Percentiles rank a stretch among this genome's conserved stretches.
phyloP scores from a whole-genome alignment of 2,329 filamentous ascomycete species.

The Aspergillus sp. region DNA sequence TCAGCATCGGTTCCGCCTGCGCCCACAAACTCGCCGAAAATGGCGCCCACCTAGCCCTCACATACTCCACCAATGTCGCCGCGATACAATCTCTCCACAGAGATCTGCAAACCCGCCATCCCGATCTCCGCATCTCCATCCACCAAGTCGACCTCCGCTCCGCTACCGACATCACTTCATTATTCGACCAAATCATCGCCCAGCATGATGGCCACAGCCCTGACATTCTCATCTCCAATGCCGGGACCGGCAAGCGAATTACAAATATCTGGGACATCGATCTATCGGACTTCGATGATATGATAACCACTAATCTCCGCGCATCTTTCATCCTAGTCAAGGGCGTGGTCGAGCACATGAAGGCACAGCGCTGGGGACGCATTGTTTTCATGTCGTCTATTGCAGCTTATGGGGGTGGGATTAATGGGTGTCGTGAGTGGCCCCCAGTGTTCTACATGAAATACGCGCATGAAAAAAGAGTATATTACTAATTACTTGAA shows the following conservation, averaged over 20 bases:
- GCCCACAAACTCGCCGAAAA: slow-evolving; percentile 57
- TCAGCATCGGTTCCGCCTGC: slow-evolving; percentile 62
- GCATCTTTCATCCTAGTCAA: slow-evolving; percentile 65
- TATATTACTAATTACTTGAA: no score
- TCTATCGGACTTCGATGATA: slow-evolving; percentile 65
- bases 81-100: slow-evolving; percentile 50
- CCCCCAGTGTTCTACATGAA: no score
- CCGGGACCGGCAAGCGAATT: slow-evolving; percentile 65
- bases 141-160: slow-evolving; percentile 63
- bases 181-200: slow-evolving; percentile 58
- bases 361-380: slow-evolving; percentile 61
- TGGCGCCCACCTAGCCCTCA: slow-evolving; percentile 60
- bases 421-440: slow-evolving; percentile 59
- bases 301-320: slow-evolving; percentile 62
- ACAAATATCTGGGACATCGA: slow-evolving; percentile 57
- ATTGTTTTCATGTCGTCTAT: slow-evolving; percentile 67
- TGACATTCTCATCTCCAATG: slow-evolving; percentile 68
- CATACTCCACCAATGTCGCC: slow-evolving; percentile 57
- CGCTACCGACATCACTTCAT: slow-evolving; percentile 54
- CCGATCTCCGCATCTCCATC: slow-evolving; percentile 49
- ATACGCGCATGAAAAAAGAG: no score
- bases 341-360: slow-evolving; percentile 63
- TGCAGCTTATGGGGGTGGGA: slow-evolving; percentile 63
- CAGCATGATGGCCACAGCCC: slow-evolving; percentile 59
- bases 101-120: slow-evolving; percentile 41